Base-by-base conservation (phyloP, 805 yeast genomes). In the Scheffersomyces lignosus region DNA sequence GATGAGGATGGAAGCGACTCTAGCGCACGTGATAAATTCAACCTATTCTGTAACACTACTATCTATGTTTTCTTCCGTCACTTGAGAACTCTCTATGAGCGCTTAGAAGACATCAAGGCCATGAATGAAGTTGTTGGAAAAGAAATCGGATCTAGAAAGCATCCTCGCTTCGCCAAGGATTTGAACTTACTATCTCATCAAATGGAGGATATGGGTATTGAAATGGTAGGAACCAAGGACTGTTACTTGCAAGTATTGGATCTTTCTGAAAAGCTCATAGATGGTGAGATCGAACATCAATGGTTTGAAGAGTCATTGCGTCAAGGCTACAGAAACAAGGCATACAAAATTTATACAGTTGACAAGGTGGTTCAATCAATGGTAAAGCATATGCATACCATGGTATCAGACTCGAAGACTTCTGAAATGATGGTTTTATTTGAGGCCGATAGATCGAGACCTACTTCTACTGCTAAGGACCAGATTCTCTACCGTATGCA, bases 291-390 rank as follows among this genome's bases (percentile, higher is more conserved):
- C 33, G 99, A 93, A 54, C 95, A 87, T 45, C 93, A 84, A 60
- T 82, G 89, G 84, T 95, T 86, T 60, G 99, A 93, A 66, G 99
- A 93, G 62, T 78, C 96, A 13, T 65, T 93, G 41, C 87, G 99
- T 45, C 97, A 91, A 70, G 96, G 95, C 0, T 93, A 86, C 67
- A 78, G 93, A 54, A 93, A 91, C 64, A 83, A 82, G 44, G 99
- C 98, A 0, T 93, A 86, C 69, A 88, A 88, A 59, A 65, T 93
- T 38, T 91, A 89, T 66, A 91, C 98, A 1, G 76, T 93, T 43
- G 97, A 93, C 60, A 93, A 90, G 64, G 95, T 90, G 17, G 78
- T 89, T 15, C 96, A 88, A 54, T 62, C 73, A 3, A 47, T 69
- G 56, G 68, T 69, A 8, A 93, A 93, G 60, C 96, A 93, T 59